phyloP scores from a whole-genome alignment of 495 filamentous ascomycete genomes.

The Trichoderma virens region DNA sequence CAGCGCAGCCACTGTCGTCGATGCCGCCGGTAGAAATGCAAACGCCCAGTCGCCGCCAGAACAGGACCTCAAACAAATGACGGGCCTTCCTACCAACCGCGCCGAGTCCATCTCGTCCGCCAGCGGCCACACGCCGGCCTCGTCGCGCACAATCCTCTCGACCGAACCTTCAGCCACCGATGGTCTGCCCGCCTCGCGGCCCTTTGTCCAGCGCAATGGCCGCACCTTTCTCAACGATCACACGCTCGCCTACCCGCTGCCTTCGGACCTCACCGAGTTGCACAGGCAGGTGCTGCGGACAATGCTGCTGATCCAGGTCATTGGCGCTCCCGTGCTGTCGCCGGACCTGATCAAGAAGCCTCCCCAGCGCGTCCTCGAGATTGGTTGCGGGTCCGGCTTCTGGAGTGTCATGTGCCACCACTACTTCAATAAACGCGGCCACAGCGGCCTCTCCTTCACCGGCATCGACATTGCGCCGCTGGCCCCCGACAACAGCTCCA shows the following conservation, averaged over 20 bases:
- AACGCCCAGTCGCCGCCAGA: background rate
- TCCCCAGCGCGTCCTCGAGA: constrained; percentile 71
- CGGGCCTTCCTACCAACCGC: constrained; percentile 20
- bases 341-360: constrained; percentile 55
- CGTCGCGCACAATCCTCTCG: constrained; percentile 29
- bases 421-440: constrained; percentile 57
- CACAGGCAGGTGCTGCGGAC: constrained; percentile 83
- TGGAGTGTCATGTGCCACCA: constrained; percentile 85
- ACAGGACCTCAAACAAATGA: constrained; percentile 3
- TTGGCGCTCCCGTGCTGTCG: constrained; percentile 70
- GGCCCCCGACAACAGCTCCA: constrained; percentile 54
- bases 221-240: constrained; percentile 75
- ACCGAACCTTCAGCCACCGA: constrained; percentile 22
- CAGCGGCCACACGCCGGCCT: constrained; percentile 22
- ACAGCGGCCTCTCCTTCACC: constrained; percentile 58
- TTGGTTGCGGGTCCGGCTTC: constrained; percentile 82
- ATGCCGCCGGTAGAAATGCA: constrained; percentile 1
- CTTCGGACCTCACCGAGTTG: constrained; percentile 80
- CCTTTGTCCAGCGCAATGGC: constrained; percentile 66
- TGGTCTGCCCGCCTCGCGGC: constrained; percentile 36
- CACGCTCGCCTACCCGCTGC: constrained; percentile 69
- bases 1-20: background rate
- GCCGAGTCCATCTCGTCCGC: constrained; percentile 33
- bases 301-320: constrained; percentile 69
- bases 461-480: constrained; percentile 78